These are phyloP conservation scores for Murraya paniculata DNA, from an alignment of 345 rosid genomes.

Conservation along the genomic window DNA sequence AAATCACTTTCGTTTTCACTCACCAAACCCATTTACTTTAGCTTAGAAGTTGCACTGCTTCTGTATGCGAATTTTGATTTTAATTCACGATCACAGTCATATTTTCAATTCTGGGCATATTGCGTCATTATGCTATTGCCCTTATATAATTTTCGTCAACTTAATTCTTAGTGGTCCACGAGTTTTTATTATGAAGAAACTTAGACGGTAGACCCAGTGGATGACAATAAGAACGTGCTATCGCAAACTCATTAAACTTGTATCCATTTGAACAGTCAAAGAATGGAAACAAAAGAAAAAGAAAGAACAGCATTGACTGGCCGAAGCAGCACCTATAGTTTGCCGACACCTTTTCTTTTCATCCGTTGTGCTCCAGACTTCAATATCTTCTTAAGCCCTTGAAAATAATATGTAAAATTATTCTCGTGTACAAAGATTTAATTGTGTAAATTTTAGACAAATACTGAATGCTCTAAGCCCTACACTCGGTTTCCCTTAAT, in stretches of 20 bases:
- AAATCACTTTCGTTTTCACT: conserved; percentile 32
- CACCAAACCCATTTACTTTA: conserved; percentile 31
- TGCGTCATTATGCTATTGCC: neutral
- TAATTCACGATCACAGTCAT: neutral
- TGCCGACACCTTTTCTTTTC: neutral
- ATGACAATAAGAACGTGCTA: neutral
- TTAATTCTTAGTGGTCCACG: neutral
- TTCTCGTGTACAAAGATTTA: neutral
- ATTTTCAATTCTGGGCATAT: neutral
- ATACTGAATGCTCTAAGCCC: neutral
- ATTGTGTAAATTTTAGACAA: neutral
- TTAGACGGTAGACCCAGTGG: too few species aligned
- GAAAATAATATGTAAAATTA: neutral
- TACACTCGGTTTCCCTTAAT: neutral
- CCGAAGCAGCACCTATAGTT: neutral
- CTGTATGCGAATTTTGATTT: neutral
- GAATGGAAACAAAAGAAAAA: neutral
- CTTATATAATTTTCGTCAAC: neutral
- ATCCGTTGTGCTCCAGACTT: neutral
- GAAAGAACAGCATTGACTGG: neutral
- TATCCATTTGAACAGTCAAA: neutral
- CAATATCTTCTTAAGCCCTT: neutral
- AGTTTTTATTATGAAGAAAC: neutral
- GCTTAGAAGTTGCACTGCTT: neutral
- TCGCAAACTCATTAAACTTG: too few species aligned